Evolutionary conservation across 176 grass and related monocot genomes (phyloP), one percentile per base, ranked within the genome.

Genomic region (Triticum monococcum): DNA sequence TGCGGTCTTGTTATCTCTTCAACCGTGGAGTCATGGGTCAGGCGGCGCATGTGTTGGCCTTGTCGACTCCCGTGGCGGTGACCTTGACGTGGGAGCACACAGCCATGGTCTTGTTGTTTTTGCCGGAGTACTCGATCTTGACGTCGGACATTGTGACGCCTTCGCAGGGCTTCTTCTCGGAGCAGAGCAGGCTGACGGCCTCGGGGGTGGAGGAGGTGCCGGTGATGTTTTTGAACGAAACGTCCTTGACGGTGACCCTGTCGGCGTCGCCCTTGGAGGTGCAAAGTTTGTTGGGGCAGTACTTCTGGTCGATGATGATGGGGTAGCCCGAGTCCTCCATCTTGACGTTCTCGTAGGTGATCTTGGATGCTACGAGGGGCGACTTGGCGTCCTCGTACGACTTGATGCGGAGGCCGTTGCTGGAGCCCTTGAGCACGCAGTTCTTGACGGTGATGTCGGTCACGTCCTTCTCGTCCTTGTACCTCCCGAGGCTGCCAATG

Each of bases 231-330:
- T 73, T 80, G 81, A 89, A 95, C 16, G 32, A 41, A 32, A 95
- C 83, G 31, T 87, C 82, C 81, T 84, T 81, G 70, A 95, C 28
- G 75, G 89, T 87, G 79, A 91, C 91, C 80, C 87, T 88, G 46
- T 91, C 89, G 57, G 81, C 14, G 12, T 46, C 62, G 32, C 83
- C 60, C 2, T 74, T 83, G 17, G 74, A 3, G 10, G 86, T 68
- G 71, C 91, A 95, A 41, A 88, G 69, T 61, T 87, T 74, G 84
- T 81, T 83, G 26, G 94, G 94, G 73, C 94, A 96, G 45, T 96
- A 96, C 77, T 97, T 88, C 81, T 92, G 90, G 64, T 97, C 91
- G 26, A 94, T 92, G 79, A 97, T 86, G 85, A 97, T 84, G 31
- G 91, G 72, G 43, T 75, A 30, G 24, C 43, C 72, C 24, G 28